Evolutionary conservation across 1,284 basidiomycete genomes (phyloP).

Genomic region (Vanrija pseudolonga): DNA sequence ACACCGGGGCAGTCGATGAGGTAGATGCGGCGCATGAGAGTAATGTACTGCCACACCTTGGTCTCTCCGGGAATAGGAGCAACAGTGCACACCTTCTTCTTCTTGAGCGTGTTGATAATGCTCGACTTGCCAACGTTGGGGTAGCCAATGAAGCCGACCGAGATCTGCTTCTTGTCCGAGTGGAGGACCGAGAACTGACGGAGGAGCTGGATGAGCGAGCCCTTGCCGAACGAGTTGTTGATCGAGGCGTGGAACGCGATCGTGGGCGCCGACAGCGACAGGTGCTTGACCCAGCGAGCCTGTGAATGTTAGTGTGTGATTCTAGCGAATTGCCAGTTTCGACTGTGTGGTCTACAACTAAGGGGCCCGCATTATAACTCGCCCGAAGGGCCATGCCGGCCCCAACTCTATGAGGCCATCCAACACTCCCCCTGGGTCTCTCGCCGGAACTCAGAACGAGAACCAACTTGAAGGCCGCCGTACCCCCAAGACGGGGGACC

Average conservation of each 20-base stretch:
- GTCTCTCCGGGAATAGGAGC: slow-evolving; percentile 98
- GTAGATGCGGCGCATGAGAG: slow-evolving; percentile 91
- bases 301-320: slow-evolving; percentile 44
- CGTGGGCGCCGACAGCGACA: slow-evolving; percentile 90
- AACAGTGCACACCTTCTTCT: slow-evolving; percentile 94
- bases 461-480: slow-evolving; percentile 30
- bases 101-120: slow-evolving; percentile 98
- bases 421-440: slow-evolving; percentile 40
- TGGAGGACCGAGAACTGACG: slow-evolving; percentile 96
- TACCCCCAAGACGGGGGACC: slow-evolving; percentile 43
- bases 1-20: slow-evolving; percentile 99
- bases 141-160: slow-evolving; percentile 96
- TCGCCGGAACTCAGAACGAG: slow-evolving; percentile 46
- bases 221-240: slow-evolving; percentile 98
- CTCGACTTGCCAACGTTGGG: slow-evolving; percentile 97
- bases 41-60: slow-evolving; percentile 99
- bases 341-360: slow-evolving; percentile 50
- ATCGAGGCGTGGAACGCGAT: slow-evolving; percentile 98
- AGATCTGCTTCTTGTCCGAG: slow-evolving; percentile 99
- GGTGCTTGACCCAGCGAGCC: slow-evolving; percentile 95
- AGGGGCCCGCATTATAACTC: slow-evolving; percentile 43
- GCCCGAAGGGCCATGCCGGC: slow-evolving; percentile 27
- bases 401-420: slow-evolving; percentile 52
- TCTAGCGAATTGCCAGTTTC: slow-evolving; percentile 7
- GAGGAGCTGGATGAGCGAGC: slow-evolving; percentile 92